These are phyloP conservation scores for Lepraria neglecta DNA, from an alignment of 495 filamentous ascomycete species.

Conservation along the genomic window DNA sequence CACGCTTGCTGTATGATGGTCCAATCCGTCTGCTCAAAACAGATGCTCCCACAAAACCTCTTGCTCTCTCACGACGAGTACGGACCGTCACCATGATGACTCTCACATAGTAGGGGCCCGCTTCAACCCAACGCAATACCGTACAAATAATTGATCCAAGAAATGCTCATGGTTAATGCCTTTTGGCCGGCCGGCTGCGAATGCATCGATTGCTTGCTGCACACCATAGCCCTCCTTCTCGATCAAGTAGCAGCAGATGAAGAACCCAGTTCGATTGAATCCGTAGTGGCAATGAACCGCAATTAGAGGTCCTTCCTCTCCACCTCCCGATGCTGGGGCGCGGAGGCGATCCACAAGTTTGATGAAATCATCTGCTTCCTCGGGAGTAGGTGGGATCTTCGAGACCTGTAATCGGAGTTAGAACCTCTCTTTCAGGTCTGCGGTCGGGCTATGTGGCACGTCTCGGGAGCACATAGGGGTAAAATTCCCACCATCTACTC, in stretches of 20 bases:
- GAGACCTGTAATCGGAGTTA: constrained; percentile 41
- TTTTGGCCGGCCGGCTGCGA: constrained; percentile 63
- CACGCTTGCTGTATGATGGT: not conserved
- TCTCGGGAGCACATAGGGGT: too few species aligned
- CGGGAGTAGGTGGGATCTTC: constrained; percentile 76
- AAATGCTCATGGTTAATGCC: constrained; percentile 91
- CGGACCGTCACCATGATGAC: not conserved
- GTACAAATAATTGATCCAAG: constrained; percentile 74
- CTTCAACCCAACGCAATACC: constrained; percentile 59
- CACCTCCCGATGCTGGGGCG: constrained; percentile 32
- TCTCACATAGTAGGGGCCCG: constrained; percentile 45
- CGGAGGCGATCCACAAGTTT: constrained; percentile 66
- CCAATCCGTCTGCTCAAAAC: not conserved
- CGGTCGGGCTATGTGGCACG: too few species aligned
- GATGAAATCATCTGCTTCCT: constrained; percentile 74
- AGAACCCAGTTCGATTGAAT: constrained; percentile 85
- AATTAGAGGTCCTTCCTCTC: constrained; percentile 44
- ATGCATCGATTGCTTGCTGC: constrained; percentile 73
- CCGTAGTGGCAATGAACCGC: constrained; percentile 96
- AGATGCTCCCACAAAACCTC: not conserved
- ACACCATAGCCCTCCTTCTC: constrained; percentile 68
- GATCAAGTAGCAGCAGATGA: constrained; percentile 86
- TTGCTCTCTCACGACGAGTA: too few species aligned
- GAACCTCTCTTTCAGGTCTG: too few species aligned
- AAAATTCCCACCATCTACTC: too few species aligned